Conservation (phyloP, 2,329 filamentous ascomycete species). For the Diaporthe velutina region DNA sequence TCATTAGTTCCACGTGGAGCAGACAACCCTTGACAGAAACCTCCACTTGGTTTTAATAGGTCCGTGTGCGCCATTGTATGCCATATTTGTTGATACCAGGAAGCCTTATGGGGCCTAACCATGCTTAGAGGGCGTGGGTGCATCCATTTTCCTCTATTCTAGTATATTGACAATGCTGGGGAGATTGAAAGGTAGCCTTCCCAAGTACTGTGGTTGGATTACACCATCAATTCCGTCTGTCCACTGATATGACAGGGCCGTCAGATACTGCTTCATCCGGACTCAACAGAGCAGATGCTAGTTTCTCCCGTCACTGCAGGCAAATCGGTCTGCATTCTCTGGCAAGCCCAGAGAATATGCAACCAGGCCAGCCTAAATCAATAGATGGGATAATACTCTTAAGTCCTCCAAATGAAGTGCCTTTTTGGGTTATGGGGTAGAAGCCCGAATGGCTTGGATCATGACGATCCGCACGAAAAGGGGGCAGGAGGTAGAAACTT, state of each 20-base stretch:
- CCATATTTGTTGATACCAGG: no score
- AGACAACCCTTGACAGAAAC: no score
- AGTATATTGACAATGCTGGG: constrained; percentile 23
- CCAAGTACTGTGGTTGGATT: background rate
- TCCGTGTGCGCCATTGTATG: constrained; percentile 20
- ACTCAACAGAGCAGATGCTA: background rate
- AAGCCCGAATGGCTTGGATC: background rate
- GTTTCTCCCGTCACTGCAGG: constrained; percentile 20
- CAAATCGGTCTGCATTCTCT: constrained; percentile 13
- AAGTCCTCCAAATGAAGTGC: background rate
- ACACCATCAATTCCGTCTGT: background rate
- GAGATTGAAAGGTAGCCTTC: background rate
- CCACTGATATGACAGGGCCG: constrained; percentile 24
- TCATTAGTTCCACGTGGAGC: background rate
- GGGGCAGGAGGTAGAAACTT: background rate
- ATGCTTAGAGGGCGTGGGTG: no score
- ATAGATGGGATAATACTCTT: no score
- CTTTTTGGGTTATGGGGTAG: no score
- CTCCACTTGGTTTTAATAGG: constrained; percentile 12
- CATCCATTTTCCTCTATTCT: no score
- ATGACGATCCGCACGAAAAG: background rate
- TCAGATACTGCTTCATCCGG: constrained; percentile 27
- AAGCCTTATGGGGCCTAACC: no score
- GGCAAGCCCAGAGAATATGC: constrained; percentile 14
- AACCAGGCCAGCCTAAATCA: background rate